phyloP scores from a whole-genome alignment of 2,329 filamentous ascomycete species.

The Aspergillus udagawae region DNA sequence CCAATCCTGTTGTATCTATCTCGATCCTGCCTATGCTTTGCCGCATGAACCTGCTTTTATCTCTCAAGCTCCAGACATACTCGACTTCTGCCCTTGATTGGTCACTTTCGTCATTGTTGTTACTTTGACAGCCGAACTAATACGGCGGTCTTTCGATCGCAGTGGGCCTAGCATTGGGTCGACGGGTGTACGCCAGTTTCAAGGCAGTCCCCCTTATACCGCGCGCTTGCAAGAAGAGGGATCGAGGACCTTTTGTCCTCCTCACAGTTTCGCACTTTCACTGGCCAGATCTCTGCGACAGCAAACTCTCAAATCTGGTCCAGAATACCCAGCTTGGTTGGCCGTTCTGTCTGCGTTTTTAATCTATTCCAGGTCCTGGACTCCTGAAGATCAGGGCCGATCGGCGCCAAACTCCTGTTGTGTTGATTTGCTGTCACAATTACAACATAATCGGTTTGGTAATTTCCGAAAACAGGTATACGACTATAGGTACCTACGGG shows the following conservation, averaged over 20 bases:
- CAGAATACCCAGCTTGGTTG: not conserved
- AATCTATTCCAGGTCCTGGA: not conserved
- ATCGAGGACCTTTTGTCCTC: not conserved
- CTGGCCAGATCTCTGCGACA: no score
- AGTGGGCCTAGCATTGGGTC: not conserved
- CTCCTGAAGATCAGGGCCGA: not conserved
- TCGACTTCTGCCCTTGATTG: not conserved
- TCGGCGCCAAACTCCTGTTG: not conserved
- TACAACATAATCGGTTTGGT: not conserved
- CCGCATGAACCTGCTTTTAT: not conserved
- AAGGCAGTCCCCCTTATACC: not conserved
- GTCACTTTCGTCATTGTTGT: conserved; percentile 11
- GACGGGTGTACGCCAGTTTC: not conserved
- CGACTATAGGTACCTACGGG: not conserved
- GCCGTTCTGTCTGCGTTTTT: not conserved
- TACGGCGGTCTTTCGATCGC: not conserved
- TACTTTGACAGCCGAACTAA: conserved; percentile 1
- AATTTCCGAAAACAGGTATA: not conserved
- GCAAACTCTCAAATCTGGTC: not conserved
- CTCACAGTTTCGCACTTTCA: not conserved
- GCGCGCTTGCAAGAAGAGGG: not conserved
- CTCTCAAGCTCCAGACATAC: not conserved
- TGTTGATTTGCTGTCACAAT: not conserved
- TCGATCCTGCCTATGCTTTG: not conserved
- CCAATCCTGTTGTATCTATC: not conserved